Evolutionary conservation across 768 basidiomycete species (phyloP).

Genomic region (Suillus lakei): DNA sequence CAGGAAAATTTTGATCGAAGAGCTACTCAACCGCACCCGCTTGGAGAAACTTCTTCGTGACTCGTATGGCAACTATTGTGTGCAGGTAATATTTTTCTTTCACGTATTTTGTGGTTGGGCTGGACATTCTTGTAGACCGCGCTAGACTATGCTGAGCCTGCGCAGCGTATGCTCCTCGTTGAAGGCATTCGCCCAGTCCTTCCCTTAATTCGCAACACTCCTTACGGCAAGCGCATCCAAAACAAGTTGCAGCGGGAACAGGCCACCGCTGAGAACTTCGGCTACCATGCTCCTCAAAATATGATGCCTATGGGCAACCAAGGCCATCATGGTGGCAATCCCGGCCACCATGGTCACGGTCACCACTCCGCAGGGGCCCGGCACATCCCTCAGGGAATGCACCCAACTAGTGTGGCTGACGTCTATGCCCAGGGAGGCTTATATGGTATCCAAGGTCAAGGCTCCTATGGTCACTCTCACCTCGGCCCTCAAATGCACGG

Average conservation of each 20-base stretch:
- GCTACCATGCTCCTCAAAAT: constrained; percentile 63
- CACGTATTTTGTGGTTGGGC: constrained; percentile 9
- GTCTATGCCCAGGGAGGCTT: constrained; percentile 69
- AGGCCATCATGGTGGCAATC: constrained; percentile 39
- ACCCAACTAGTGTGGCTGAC: constrained; percentile 62
- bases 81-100: constrained; percentile 59
- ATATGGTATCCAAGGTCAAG: constrained; percentile 62
- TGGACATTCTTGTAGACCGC: constrained; percentile 70
- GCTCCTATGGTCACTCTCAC: constrained; percentile 62
- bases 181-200: constrained; percentile 99
- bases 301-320: constrained; percentile 59
- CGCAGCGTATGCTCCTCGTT: constrained; percentile 88
- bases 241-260: constrained; percentile 97
- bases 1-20: constrained; percentile 93
- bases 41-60: constrained; percentile 96
- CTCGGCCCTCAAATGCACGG: constrained; percentile 58
- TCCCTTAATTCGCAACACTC: constrained; percentile 97
- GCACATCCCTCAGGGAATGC: constrained; percentile 59
- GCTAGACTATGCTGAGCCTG: constrained; percentile 95
- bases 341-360: constrained; percentile 36
- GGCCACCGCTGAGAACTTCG: constrained; percentile 64
- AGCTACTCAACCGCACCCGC: constrained; percentile 91
- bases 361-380: constrained; percentile 51
- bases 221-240: constrained; percentile 99
- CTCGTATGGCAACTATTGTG: constrained; percentile 96